These are phyloP conservation scores for Pseudonitzschia multiseries DNA, from an alignment of 108 stramenopile genomes.

Conservation along the genomic window DNA sequence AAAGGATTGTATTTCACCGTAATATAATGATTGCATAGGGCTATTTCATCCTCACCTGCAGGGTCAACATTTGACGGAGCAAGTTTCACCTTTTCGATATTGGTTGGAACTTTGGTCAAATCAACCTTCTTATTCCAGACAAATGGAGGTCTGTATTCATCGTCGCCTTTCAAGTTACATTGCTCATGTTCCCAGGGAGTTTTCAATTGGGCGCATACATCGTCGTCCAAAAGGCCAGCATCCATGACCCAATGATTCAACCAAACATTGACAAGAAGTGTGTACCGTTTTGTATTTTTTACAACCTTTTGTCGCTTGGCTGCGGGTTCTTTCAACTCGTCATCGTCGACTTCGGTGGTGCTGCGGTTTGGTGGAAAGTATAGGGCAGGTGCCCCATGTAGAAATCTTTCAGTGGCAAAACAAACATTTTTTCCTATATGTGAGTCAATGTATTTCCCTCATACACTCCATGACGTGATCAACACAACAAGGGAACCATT, in stretches of 20 bases:
- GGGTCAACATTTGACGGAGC: slow-evolving; percentile 38
- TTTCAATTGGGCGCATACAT: slow-evolving; percentile 56
- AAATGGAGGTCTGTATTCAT: slow-evolving; percentile 39
- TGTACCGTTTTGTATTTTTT: slow-evolving; percentile 52
- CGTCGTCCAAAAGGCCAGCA: slow-evolving; percentile 75
- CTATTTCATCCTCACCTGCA: slow-evolving; percentile 71
- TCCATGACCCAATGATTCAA: slow-evolving; percentile 86
- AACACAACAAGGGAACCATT: background rate
- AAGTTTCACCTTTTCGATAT: slow-evolving; percentile 20
- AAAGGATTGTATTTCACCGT: slow-evolving; percentile 56
- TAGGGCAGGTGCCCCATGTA: slow-evolving; percentile 88
- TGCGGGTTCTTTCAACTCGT: slow-evolving; percentile 22
- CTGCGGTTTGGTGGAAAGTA: slow-evolving; percentile 66
- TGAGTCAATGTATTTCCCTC: background rate
- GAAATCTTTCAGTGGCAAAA: slow-evolving; percentile 30
- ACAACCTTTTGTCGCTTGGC: slow-evolving; percentile 27
- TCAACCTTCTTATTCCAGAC: slow-evolving; percentile 44
- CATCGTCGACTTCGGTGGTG: slow-evolving; percentile 1
- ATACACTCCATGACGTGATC: background rate
- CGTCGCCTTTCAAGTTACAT: slow-evolving; percentile 18
- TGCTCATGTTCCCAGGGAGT: slow-evolving; percentile 33
- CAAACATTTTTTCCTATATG: background rate
- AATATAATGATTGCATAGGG: slow-evolving; percentile 68
- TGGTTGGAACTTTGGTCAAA: slow-evolving; percentile 24
- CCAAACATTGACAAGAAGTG: slow-evolving; percentile 92